phyloP scores from a whole-genome alignment of 2,329 filamentous ascomycete species.

The Metarhizium robertsii region DNA sequence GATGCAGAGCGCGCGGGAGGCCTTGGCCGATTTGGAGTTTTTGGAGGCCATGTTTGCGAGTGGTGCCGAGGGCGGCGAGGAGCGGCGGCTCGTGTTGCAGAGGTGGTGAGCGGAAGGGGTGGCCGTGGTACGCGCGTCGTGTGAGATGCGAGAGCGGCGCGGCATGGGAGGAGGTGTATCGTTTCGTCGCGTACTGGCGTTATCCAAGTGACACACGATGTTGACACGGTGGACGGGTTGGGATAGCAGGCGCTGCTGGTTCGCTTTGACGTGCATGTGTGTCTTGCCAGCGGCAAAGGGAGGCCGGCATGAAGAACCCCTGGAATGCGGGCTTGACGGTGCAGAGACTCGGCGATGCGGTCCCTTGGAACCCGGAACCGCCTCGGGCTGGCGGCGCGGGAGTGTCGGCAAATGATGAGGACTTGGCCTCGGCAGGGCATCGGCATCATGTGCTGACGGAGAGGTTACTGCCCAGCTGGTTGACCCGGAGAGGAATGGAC shows the following conservation, averaged over 20 bases:
- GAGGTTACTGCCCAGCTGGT: neutral
- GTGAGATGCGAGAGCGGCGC: too few relatives aligned
- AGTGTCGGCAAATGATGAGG: neutral
- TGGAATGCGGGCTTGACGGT: too few relatives aligned
- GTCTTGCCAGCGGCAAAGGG: too few relatives aligned
- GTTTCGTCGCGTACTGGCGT: too few relatives aligned
- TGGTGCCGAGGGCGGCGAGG: constrained; percentile 31
- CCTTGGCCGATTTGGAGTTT: constrained; percentile 51
- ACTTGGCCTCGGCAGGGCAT: neutral
- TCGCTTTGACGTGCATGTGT: too few relatives aligned
- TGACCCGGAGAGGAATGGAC: neutral
- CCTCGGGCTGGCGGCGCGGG: too few relatives aligned
- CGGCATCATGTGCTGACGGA: neutral
- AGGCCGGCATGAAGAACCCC: too few relatives aligned
- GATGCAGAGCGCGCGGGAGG: constrained; percentile 47
- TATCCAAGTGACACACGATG: too few relatives aligned
- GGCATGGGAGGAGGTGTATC: too few relatives aligned
- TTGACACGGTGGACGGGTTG: too few relatives aligned
- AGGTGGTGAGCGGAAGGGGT: neutral
- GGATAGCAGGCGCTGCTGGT: too few relatives aligned
- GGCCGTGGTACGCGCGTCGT: too few relatives aligned
- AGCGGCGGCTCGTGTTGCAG: constrained; percentile 27
- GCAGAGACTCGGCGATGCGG: neutral
- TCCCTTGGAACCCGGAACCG: neutral
- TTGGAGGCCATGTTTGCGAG: constrained; percentile 42